A percentile compares a stretch with the other conserved stretches of the same genome.
phyloP scores from a whole-genome alignment of 768 basidiomycete species.

The Podaxis mareebaensis region DNA sequence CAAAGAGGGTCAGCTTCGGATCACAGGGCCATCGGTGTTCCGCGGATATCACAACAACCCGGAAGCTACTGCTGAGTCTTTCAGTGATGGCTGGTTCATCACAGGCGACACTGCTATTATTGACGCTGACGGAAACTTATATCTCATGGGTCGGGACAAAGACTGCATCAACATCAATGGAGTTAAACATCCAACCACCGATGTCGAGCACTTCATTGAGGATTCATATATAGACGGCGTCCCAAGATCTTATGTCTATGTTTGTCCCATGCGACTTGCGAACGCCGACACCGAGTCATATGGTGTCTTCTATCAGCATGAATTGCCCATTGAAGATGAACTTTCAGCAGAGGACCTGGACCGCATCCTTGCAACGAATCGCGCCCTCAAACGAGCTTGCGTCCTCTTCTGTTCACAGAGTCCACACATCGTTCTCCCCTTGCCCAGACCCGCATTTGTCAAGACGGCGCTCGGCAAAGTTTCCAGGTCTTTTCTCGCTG shows the following conservation, averaged over 20 bases:
- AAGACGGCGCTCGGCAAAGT: conserved; percentile 14
- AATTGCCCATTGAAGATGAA: not conserved
- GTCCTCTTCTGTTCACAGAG: conserved; percentile 9
- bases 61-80: conserved; percentile 7
- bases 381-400: conserved; percentile 4
- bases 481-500: conserved; percentile 10
- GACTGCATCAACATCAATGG: conserved; percentile 14
- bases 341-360: not conserved
- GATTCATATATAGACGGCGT: conserved; percentile 6
- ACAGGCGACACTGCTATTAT: conserved; percentile 9
- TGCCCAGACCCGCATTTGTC: conserved; percentile 8
- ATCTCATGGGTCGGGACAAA: conserved; percentile 9
- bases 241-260: conserved; percentile 8
- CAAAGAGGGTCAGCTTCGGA: conserved; percentile 9
- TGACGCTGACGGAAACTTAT: conserved; percentile 3
- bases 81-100: conserved; percentile 9
- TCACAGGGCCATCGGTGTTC: conserved; percentile 12
- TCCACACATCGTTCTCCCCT: conserved; percentile 8
- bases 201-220: conserved; percentile 13
- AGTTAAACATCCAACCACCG: conserved; percentile 8
- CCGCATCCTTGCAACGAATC: conserved; percentile 2
- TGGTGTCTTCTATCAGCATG: conserved; percentile 12
- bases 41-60: conserved; percentile 11
- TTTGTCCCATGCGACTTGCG: conserved; percentile 12
- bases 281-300: conserved; percentile 12